A percentile compares a stretch with the other conserved stretches of the same genome.
Conservation (phyloP, 2,329 filamentous ascomycete species). For the Colletotrichum limetticola region DNA sequence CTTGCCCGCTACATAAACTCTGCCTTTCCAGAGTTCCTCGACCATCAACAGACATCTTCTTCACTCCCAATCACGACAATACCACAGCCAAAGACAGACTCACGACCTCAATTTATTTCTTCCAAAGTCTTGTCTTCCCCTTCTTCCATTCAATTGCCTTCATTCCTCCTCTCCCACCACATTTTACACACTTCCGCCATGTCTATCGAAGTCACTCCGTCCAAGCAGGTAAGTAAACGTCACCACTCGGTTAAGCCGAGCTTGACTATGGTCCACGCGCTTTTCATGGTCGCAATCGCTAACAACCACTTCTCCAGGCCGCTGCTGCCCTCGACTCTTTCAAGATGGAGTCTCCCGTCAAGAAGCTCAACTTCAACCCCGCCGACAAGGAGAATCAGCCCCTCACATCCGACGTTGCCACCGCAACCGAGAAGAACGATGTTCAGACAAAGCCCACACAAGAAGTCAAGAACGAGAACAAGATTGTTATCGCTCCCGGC, state of each 20-base stretch:
- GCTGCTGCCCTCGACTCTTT: slow-evolving; percentile 87
- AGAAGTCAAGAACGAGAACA: slow-evolving; percentile 58
- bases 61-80: slow-evolving; percentile 22
- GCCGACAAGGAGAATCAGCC: slow-evolving; percentile 85
- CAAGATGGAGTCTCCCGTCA: slow-evolving; percentile 92
- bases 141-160: slow-evolving; percentile 17
- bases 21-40: slow-evolving; percentile 12
- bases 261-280: slow-evolving; percentile 18
- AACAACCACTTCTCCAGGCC: slow-evolving; percentile 66
- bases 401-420: slow-evolving; percentile 59
- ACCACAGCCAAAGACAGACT: not conserved
- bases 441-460: slow-evolving; percentile 68
- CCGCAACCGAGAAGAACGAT: slow-evolving; percentile 66
- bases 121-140: slow-evolving; percentile 33
- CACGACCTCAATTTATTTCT: slow-evolving; percentile 20
- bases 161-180: not conserved
- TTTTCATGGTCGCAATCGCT: slow-evolving; percentile 38
- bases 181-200: slow-evolving; percentile 59
- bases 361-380: slow-evolving; percentile 84
- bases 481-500: slow-evolving; percentile 55
- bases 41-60: slow-evolving; percentile 7
- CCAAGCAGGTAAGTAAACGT: slow-evolving; percentile 64
- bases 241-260: slow-evolving; percentile 28
- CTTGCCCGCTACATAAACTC: slow-evolving; percentile 34
- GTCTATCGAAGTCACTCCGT: slow-evolving; percentile 76